A percentile compares a stretch with the other conserved stretches of the same genome.
Evolutionary conservation across 306 rosid genomes (phyloP).

Genomic region (Begonia loranthoides): DNA sequence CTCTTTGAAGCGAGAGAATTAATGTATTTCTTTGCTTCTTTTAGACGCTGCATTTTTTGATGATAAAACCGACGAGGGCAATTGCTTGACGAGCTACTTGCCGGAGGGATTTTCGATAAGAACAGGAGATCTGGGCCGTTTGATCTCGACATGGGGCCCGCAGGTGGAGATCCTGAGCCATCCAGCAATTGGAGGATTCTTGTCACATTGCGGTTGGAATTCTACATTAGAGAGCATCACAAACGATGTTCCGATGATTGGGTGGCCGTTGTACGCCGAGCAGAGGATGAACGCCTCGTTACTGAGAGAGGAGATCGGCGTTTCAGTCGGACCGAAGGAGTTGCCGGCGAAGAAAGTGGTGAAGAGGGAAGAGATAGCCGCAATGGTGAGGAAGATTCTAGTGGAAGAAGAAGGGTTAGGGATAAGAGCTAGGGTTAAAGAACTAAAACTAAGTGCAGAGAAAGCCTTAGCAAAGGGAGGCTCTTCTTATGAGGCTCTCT

Average conservation of each 20-base stretch:
- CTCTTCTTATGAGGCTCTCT: neutral
- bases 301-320: neutral
- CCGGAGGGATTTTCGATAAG: neutral
- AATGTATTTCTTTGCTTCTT: no score
- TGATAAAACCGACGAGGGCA: neutral
- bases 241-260: neutral
- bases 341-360: neutral
- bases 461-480: neutral
- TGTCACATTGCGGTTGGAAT: slow-evolving; percentile 2
- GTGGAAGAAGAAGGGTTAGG: slow-evolving; percentile 1
- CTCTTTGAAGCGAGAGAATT: no score
- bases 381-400: neutral
- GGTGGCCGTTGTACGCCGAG: neutral
- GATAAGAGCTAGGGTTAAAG: neutral
- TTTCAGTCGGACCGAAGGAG: neutral
- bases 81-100: neutral
- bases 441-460: neutral
- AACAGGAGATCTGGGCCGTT: neutral
- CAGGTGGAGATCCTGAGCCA: neutral
- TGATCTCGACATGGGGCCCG: neutral
- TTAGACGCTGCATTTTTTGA: neutral
- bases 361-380: neutral
- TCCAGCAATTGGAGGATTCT: neutral
- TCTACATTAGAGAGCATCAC: slow-evolving; percentile 2
- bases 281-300: neutral